A percentile compares a stretch with the other conserved stretches of the same genome.
phyloP scores from a whole-genome alignment of 306 rosid genomes.

The Gastrolobium bilobum region DNA sequence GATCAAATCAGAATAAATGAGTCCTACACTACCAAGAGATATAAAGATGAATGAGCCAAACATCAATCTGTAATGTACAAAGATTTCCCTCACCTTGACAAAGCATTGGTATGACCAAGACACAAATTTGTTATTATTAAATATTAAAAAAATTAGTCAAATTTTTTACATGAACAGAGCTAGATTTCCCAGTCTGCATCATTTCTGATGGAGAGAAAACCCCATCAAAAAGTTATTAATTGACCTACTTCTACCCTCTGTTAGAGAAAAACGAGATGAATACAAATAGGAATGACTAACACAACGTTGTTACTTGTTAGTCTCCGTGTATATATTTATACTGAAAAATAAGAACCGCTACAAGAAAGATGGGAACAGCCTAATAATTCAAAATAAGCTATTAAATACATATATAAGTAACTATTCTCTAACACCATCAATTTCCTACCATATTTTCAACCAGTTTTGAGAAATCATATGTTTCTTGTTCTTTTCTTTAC shows the following conservation, averaged over 20 bases:
- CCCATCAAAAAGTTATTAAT: background rate
- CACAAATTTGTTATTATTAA: conserved; percentile 13
- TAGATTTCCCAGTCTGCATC: background rate
- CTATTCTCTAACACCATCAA: conserved; percentile 5
- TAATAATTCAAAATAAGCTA: background rate
- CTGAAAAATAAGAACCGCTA: background rate
- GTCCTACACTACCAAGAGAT: background rate
- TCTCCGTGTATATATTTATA: background rate
- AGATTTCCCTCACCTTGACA: background rate
- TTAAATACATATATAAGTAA: background rate
- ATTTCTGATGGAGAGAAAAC: background rate
- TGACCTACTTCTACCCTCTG: background rate
- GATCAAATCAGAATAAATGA: background rate
- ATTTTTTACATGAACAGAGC: conserved; percentile 9
- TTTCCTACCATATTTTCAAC: conserved; percentile 18
- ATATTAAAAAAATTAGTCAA: background rate
- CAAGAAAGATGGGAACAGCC: background rate
- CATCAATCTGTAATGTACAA: background rate
- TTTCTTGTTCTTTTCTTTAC: conserved; percentile 17
- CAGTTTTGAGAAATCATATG: background rate
- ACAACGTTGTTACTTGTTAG: background rate
- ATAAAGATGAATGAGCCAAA: background rate
- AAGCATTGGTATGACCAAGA: conserved; percentile 11
- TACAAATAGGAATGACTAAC: background rate
- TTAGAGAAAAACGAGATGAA: background rate